phyloP scores from a whole-genome alignment of 169 alveolate genomes.

The Plasmodium cynomolgi region DNA sequence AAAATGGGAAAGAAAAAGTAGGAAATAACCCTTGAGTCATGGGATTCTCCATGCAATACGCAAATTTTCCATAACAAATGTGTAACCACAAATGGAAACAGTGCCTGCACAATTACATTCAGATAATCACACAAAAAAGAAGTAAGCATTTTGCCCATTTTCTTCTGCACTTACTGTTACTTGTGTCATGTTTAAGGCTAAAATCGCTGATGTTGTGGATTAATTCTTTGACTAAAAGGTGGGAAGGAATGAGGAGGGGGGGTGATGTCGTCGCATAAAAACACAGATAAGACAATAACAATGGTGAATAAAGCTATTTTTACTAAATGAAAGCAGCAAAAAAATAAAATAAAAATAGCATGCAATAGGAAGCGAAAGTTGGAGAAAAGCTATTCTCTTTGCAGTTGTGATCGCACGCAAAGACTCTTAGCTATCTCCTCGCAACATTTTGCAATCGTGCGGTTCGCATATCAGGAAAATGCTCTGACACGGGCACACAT shows the following conservation, averaged over 20 bases:
- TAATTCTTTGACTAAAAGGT: slow-evolving; percentile 25
- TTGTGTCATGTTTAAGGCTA: neutral
- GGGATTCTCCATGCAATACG: neutral
- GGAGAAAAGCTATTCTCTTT: neutral
- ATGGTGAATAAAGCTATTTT: neutral
- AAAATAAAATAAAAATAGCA: neutral
- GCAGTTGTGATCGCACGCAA: neutral
- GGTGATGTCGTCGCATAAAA: neutral
- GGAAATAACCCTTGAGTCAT: neutral
- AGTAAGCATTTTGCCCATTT: neutral
- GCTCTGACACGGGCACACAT: neutral
- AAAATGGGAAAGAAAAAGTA: neutral
- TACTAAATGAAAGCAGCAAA: neutral
- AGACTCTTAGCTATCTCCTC: neutral
- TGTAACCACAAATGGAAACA: neutral
- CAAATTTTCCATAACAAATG: neutral
- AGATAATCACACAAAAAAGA: neutral
- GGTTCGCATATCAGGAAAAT: neutral
- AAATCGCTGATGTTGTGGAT: slow-evolving; percentile 32
- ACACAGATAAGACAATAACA: neutral
- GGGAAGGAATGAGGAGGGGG: neutral
- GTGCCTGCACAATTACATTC: neutral
- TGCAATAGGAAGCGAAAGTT: neutral
- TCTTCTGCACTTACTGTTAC: neutral
- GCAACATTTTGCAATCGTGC: neutral